phyloP scores from a whole-genome alignment of 2,329 filamentous ascomycete genomes.

The Magnaporthiopsis incrustans region DNA sequence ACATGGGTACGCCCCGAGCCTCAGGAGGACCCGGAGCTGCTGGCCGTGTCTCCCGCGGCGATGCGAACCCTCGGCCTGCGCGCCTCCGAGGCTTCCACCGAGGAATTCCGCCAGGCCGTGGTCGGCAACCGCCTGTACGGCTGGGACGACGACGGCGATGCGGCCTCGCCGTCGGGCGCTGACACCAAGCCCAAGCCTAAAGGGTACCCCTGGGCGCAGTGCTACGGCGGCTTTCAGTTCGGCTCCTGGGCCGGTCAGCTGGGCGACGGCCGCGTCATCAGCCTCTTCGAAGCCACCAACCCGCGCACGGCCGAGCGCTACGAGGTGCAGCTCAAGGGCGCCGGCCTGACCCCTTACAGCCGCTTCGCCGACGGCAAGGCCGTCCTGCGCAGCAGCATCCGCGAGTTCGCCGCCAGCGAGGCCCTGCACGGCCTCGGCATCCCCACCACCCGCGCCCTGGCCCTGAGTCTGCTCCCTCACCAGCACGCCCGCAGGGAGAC shows the following conservation, averaged over 20 bases:
- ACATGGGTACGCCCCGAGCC: slow-evolving; percentile 82
- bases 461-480: slow-evolving; percentile 68
- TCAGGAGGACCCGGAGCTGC: slow-evolving; percentile 64
- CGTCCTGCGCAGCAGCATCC: slow-evolving; percentile 83
- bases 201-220: slow-evolving; percentile 96
- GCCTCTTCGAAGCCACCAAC: slow-evolving; percentile 83
- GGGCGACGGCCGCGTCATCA: slow-evolving; percentile 90
- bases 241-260: slow-evolving; percentile 94
- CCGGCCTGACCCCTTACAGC: slow-evolving; percentile 87
- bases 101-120: slow-evolving; percentile 70
- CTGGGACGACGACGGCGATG: slow-evolving; percentile 52
- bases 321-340: slow-evolving; percentile 91
- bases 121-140: slow-evolving; percentile 78
- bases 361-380: slow-evolving; percentile 95
- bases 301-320: slow-evolving; percentile 63
- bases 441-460: slow-evolving; percentile 78
- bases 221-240: slow-evolving; percentile 78
- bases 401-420: slow-evolving; percentile 91
- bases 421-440: slow-evolving; percentile 78
- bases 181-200: not conserved
- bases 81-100: slow-evolving; percentile 56
- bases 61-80: slow-evolving; percentile 74
- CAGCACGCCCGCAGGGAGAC: slow-evolving; percentile 69
- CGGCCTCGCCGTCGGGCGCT: not conserved
- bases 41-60: slow-evolving; percentile 72